Evolutionary conservation across 495 filamentous ascomycete species (phyloP).

Genomic region (Penicillium salamii): DNA sequence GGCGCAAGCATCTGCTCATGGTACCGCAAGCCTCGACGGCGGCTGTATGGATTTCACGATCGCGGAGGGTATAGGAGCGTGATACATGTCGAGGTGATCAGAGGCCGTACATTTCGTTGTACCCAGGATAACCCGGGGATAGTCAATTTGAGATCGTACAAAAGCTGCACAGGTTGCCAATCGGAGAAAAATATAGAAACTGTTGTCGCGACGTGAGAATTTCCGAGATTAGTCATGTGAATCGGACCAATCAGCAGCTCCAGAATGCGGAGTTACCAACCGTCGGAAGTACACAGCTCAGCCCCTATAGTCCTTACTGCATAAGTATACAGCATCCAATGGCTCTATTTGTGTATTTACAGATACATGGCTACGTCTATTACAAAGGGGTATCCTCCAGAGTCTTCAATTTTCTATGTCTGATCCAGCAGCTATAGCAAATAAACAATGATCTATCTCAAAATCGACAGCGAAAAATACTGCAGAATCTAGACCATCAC

Average conservation of each 20-base stretch:
- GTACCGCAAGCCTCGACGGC: constrained; percentile 34
- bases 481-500: constrained; percentile 13
- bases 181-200: not conserved
- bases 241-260: constrained; percentile 1
- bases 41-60: constrained; percentile 34
- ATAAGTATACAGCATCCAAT: too few species aligned
- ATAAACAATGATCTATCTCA: constrained; percentile 12
- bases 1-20: constrained; percentile 44
- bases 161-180: not conserved
- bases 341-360: too few species aligned
- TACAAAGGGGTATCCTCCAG: too few species aligned
- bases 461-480: constrained; percentile 9
- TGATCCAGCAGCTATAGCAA: constrained; percentile 20
- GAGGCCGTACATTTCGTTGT: constrained; percentile 17
- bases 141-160: not conserved
- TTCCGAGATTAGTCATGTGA: constrained; percentile 8
- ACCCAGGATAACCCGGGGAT: not conserved
- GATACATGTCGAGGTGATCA: constrained; percentile 39
- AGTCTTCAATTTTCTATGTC: constrained; percentile 8
- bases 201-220: constrained; percentile 5
- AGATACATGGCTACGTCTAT: too few species aligned
- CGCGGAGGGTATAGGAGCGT: constrained; percentile 30
- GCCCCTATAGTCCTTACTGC: too few species aligned
- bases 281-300: too few species aligned
- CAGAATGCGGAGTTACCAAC: constrained; percentile 8